Evolutionary conservation across 352 stramenopile genomes (phyloP).

Genomic region (Phytophthora quininea): DNA sequence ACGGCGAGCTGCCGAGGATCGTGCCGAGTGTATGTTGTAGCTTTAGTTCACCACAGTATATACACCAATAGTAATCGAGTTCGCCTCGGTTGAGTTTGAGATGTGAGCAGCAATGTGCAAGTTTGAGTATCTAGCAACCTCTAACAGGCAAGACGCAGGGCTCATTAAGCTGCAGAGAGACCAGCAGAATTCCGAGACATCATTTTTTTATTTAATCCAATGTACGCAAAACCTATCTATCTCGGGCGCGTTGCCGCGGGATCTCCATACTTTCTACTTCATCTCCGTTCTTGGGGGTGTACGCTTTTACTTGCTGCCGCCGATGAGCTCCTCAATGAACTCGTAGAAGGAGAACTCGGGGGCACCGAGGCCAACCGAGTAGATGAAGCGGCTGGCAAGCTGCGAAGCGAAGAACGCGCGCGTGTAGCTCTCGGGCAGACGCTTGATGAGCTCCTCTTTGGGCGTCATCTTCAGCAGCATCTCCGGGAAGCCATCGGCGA

Average conservation of each 20-base stretch:
- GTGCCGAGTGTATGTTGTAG: slow-evolving; percentile 5
- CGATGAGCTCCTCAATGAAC: slow-evolving; percentile 74
- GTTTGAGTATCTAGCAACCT: no score
- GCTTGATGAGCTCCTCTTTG: slow-evolving; percentile 69
- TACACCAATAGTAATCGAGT: no score
- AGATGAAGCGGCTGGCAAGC: slow-evolving; percentile 83
- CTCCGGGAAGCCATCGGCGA: slow-evolving; percentile 77
- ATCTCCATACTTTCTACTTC: neutral
- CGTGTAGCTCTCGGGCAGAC: slow-evolving; percentile 80
- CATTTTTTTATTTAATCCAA: neutral
- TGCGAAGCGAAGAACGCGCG: slow-evolving; percentile 84
- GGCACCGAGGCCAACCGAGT: slow-evolving; percentile 67
- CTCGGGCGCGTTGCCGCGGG: slow-evolving; percentile 6
- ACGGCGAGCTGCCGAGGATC: slow-evolving; percentile 24
- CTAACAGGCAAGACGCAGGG: no score
- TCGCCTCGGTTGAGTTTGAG: no score
- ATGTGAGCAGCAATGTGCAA: no score
- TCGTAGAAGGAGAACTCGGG: slow-evolving; percentile 90
- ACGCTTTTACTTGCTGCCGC: slow-evolving; percentile 25
- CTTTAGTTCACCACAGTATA: no score
- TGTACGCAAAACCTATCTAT: slow-evolving; percentile 17
- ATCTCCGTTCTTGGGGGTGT: neutral
- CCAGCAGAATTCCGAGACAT: no score
- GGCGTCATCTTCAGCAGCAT: slow-evolving; percentile 61
- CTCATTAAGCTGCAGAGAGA: no score